Conservation (phyloP, 805 yeast species). For the Dipodascus albidus region DNA sequence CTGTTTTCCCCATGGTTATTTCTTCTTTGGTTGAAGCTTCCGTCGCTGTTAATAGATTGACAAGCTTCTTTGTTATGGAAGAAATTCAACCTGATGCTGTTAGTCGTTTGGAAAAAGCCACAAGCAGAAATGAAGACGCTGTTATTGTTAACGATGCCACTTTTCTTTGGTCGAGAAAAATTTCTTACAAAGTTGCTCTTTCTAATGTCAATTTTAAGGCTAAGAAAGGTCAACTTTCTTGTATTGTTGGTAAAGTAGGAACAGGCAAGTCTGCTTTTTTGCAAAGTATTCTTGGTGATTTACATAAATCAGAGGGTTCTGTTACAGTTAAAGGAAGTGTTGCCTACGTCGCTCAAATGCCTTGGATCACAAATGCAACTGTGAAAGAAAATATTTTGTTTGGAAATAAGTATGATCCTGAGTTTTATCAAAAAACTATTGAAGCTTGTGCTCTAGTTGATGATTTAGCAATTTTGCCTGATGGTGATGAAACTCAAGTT, state of each 20-base stretch:
- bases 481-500: conserved; percentile 68
- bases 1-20: conserved; percentile 83
- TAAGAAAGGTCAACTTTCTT: conserved; percentile 67
- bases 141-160: conserved; percentile 27
- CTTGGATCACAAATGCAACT: conserved; percentile 96
- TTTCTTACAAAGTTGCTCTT: conserved; percentile 45
- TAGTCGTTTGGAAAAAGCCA: conserved; percentile 37
- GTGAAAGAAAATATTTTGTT: conserved; percentile 67
- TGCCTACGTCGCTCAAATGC: conserved; percentile 83
- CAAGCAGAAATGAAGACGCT: conserved; percentile 53
- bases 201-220: conserved; percentile 56
- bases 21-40: conserved; percentile 81
- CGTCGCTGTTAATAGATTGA: conserved; percentile 43
- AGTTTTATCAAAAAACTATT: conserved; percentile 42
- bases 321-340: conserved; percentile 63
- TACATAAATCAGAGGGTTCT: conserved; percentile 62
- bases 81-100: conserved; percentile 82
- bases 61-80: conserved; percentile 51
- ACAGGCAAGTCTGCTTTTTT: conserved; percentile 78
- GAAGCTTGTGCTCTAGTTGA: conserved; percentile 54
- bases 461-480: conserved; percentile 57
- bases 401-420: conserved; percentile 43
- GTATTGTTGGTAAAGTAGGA: conserved; percentile 88
- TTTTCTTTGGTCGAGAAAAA: conserved; percentile 52
- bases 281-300: conserved; percentile 73